A percentile compares a stretch with the other conserved stretches of the same genome.
These are phyloP conservation scores for Naganishia sp. DNA, from an alignment of 1,284 basidiomycete genomes.

Conservation along the genomic window DNA sequence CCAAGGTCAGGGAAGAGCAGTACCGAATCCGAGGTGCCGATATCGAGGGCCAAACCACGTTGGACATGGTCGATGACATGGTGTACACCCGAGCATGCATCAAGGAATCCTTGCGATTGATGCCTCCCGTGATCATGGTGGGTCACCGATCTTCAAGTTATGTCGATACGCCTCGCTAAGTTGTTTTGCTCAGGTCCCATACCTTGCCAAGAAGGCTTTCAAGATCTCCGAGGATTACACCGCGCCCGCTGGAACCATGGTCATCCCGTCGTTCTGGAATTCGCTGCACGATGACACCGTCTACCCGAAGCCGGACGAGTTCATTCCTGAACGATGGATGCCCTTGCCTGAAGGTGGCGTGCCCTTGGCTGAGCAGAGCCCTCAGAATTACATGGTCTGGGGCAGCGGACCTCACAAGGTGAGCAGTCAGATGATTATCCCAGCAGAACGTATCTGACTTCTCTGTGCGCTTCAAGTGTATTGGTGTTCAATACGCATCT, in stretches of 20 bases:
- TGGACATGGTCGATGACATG: slow-evolving; percentile 91
- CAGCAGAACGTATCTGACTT: slow-evolving; percentile 2
- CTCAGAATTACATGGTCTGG: slow-evolving; percentile 95
- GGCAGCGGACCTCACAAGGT: slow-evolving; percentile 84
- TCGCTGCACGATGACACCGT: slow-evolving; percentile 86
- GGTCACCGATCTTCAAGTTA: slow-evolving; percentile 35
- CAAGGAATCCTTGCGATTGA: slow-evolving; percentile 86
- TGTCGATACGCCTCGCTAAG: not conserved
- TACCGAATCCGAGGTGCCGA: slow-evolving; percentile 78
- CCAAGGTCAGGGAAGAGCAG: slow-evolving; percentile 90
- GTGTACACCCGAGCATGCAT: slow-evolving; percentile 87
- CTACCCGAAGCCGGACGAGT: slow-evolving; percentile 82
- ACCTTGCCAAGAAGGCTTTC: slow-evolving; percentile 84
- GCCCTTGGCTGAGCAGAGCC: slow-evolving; percentile 73
- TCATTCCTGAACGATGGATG: slow-evolving; percentile 91
- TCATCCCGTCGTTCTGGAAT: slow-evolving; percentile 96
- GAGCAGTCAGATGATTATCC: slow-evolving; percentile 9
- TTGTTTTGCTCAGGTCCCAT: slow-evolving; percentile 71
- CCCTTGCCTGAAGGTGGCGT: slow-evolving; percentile 66
- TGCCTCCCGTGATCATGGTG: slow-evolving; percentile 92
- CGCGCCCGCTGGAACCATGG: slow-evolving; percentile 86
- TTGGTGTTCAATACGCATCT: slow-evolving; percentile 87
- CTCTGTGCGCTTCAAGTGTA: slow-evolving; percentile 60
- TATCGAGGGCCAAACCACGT: slow-evolving; percentile 73
- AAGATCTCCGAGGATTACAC: slow-evolving; percentile 88